Base-by-base conservation (phyloP, 2,329 filamentous ascomycete species). In the Fusarium sp. region DNA sequence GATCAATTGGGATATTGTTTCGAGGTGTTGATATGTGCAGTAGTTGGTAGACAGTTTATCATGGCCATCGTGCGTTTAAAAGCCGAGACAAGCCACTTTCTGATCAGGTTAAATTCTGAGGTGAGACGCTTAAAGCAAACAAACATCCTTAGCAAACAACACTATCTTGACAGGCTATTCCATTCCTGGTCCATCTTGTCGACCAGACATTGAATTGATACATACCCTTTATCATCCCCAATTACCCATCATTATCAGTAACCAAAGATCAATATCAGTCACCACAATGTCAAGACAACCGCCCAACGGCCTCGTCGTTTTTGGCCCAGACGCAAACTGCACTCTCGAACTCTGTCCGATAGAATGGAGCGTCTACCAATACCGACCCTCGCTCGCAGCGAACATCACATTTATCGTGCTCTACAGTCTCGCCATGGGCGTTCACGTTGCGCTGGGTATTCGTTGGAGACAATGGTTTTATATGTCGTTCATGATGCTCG, bases 261-360 rank as follows among this genome's bases (percentile, higher is more conserved):
- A 16, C n/a, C 12, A n/a, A n/a, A 16, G 21, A 37, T n/a, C 31
- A 37, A 19, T 43, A 19, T 18, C 42, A 19, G 21, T 19, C 41
- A 25, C 13, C 50, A 53, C 12, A 62, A 76, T 70, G 65, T 56
- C 72, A 12, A 44, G 23, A 41, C 43, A n/a, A 55, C 49, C 31
- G 1, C 65, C 65, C 12, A 34, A 53, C 43, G 45, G 66, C 53
- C 55, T 75, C 42, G 31, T 78, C 58, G 34, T 67, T 61, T 86
- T 85, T 59, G 84, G 85, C 45, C 82, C 84, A 21, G 67, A 80
- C 3, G 78, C 81, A 61, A 86, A 84, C 73, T 86, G 85, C 74
- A 87, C 83, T 1, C 80, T 86, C 31, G 81, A 79, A 1, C 63
- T 84, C 21, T 87, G 85, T 65, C 78, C 80, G 2, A 58, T 85